Evolutionary conservation across 2,329 filamentous ascomycete species (phyloP).

Genomic region (Alternaria sp.): DNA sequence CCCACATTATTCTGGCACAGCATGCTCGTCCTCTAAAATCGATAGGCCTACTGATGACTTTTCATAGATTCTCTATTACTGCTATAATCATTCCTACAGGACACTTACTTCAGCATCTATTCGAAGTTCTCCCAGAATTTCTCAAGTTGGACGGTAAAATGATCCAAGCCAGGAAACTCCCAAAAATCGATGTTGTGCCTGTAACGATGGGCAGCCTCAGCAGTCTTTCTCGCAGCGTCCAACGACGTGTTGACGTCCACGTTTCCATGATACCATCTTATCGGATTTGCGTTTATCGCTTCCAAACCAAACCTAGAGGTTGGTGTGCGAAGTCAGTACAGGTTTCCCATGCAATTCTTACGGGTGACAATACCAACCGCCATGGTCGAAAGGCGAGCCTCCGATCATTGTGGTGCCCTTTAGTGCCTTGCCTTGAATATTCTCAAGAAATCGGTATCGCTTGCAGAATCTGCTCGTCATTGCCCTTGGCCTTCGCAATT

Average conservation of each 20-base stretch:
- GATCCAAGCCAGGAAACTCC: not conserved
- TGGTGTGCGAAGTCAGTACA: not conserved
- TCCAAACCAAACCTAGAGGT: not conserved
- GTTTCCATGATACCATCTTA: slow-evolving; percentile 4
- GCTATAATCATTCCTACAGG: not conserved
- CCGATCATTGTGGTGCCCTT: slow-evolving; percentile 1
- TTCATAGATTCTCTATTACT: not conserved
- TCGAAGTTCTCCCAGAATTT: not conserved
- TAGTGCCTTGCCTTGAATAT: not conserved
- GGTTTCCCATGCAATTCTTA: not conserved
- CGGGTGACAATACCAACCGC: not conserved
- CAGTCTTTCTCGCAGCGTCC: slow-evolving; percentile 5
- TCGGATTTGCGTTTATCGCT: slow-evolving; percentile 2
- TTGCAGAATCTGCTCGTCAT: not conserved
- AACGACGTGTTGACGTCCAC: not conserved
- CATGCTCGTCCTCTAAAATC: not conserved
- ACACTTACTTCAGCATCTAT: not conserved
- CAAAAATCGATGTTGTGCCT: not conserved
- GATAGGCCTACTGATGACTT: not conserved
- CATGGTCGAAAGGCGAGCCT: not conserved
- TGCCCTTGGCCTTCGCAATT: not conserved
- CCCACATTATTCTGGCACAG: not conserved
- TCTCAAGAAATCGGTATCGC: not conserved
- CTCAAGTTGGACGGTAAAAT: not conserved
- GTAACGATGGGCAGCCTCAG: not conserved